Base-by-base conservation (phyloP, 345 rosid genomes). In the Sisymbrium irio region DNA sequence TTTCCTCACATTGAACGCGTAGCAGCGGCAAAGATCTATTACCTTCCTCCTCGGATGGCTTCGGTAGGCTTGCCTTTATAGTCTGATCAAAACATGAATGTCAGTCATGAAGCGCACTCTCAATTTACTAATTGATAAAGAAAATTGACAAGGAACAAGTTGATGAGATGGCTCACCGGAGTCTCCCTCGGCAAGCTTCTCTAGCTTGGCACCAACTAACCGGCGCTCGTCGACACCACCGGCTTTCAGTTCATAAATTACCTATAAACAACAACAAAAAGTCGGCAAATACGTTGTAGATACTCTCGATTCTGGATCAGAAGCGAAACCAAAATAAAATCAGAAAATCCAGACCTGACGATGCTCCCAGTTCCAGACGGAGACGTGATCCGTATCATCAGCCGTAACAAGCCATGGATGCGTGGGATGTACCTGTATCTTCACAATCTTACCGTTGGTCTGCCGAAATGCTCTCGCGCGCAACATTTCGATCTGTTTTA, bases 321-420 rank as follows among this genome's bases (percentile, higher is more conserved):
- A 79, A 62, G 3, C 56, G 3, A 49, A 69, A 15, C 35, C 5
- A 55, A 27, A 27, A 2, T 27, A 11, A 42, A 14, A 65, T 44
- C 36, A 30, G 39, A 75, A 58, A n/a, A n/a, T n/a, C 18, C 19
- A 55, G 40, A 87, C 97, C 95, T 96, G 99, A 30, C 98, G 98
- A 75, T 96, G 94, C 74, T 96, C 99, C 99, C 97, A 96, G 70
- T 96, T 96, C 99, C 98, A 96, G 51, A 96, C 97, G 41, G 94
- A 86, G 78, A 96, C 96, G 83, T 89, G 91, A 88, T 96, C 99
- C 1, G 91, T 85, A 27, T 94, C 98, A 73, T 96, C 98, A 47
- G 97, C 96, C 0, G 98, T 89, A 32, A 96, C 99, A 22, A 96
- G 87, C 99, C 99, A 96, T 51, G 99, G 96, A 83, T 96, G 98